Percentiles rank a stretch among this genome's conserved stretches.
Evolutionary conservation across 768 basidiomycete species (phyloP).

Genomic region (Suillus lakei): DNA sequence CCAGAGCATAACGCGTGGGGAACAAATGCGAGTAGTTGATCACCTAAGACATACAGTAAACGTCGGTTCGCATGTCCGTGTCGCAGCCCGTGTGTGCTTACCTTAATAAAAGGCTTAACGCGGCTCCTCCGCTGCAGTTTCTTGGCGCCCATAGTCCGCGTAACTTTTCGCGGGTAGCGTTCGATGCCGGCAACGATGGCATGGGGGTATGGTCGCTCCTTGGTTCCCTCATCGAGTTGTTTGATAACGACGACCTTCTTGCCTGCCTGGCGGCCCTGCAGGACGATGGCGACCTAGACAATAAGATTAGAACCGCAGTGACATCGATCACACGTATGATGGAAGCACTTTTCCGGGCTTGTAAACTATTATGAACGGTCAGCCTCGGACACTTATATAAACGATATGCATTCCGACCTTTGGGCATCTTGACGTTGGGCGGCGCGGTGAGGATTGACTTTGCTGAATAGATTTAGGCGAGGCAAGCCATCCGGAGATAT

Average conservation of each 20-base stretch:
- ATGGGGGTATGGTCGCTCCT: slow-evolving; percentile 95
- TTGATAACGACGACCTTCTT: slow-evolving; percentile 99
- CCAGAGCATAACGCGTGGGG: slow-evolving; percentile 98
- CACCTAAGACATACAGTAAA: slow-evolving; percentile 48
- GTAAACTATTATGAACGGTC: slow-evolving; percentile 63
- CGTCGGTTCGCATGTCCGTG: slow-evolving; percentile 1
- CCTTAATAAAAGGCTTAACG: slow-evolving; percentile 99
- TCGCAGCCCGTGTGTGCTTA: slow-evolving; percentile 36
- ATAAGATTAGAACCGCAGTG: slow-evolving; percentile 1
- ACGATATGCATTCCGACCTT: slow-evolving; percentile 32
- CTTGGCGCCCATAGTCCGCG: slow-evolving; percentile 96
- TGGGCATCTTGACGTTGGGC: slow-evolving; percentile 48
- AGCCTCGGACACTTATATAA: slow-evolving; percentile 12
- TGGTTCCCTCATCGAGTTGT: slow-evolving; percentile 95
- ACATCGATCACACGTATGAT: slow-evolving; percentile 4
- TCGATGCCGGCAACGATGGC: slow-evolving; percentile 98
- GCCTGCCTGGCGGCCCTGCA: slow-evolving; percentile 98
- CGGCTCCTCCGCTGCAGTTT: slow-evolving; percentile 90
- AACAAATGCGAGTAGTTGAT: slow-evolving; percentile 99
- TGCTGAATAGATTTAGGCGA: slow-evolving; percentile 15
- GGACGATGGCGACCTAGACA: slow-evolving; percentile 87
- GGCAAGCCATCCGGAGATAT: slow-evolving; percentile 40
- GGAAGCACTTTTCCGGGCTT: slow-evolving; percentile 88
- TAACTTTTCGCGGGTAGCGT: slow-evolving; percentile 98
- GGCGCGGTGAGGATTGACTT: slow-evolving; percentile 30